Percentiles rank a stretch among this genome's conserved stretches.
Conservation (phyloP, 768 basidiomycete species). For the Suillus fuscotomentosus region DNA sequence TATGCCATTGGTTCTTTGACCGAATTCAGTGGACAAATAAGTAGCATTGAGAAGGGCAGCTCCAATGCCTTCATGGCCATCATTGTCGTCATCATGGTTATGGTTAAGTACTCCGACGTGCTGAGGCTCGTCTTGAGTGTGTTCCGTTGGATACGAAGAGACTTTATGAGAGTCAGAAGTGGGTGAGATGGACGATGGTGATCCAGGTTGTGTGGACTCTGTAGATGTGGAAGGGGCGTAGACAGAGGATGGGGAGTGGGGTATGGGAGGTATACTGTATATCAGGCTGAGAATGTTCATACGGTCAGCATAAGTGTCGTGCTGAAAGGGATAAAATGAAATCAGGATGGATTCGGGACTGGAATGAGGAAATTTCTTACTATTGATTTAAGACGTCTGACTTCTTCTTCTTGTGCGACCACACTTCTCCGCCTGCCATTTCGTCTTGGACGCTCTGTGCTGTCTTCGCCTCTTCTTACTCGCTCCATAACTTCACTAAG, state of each 20-base stretch:
- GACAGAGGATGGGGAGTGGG: conserved; percentile 57
- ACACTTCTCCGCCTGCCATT: conserved; percentile 71
- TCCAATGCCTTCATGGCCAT: conserved; percentile 42
- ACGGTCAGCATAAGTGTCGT: conserved; percentile 92
- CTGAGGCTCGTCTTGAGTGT: conserved; percentile 36
- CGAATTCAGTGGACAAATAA: conserved; percentile 29
- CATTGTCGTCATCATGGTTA: conserved; percentile 31
- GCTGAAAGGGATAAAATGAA: conserved; percentile 42
- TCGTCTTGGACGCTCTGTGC: conserved; percentile 60
- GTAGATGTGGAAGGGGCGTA: conserved; percentile 43
- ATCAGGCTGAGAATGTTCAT: conserved; percentile 91
- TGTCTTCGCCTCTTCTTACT: conserved; percentile 83
- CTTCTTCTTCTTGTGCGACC: conserved; percentile 91
- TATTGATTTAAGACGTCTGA: conserved; percentile 81
- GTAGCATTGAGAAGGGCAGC: conserved; percentile 41
- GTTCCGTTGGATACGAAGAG: conserved; percentile 40
- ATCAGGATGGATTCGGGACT: not conserved
- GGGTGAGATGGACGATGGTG: conserved; percentile 32
- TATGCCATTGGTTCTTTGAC: conserved; percentile 4
- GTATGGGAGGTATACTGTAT: conserved; percentile 80
- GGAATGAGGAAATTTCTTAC: conserved; percentile 44
- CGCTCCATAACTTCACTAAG: conserved; percentile 92
- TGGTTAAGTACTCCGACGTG: conserved; percentile 17
- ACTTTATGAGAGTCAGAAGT: conserved; percentile 52
- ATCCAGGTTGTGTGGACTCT: conserved; percentile 35